Base-by-base conservation (phyloP, 2,329 filamentous ascomycete species). In the Pyricularia grisea region DNA sequence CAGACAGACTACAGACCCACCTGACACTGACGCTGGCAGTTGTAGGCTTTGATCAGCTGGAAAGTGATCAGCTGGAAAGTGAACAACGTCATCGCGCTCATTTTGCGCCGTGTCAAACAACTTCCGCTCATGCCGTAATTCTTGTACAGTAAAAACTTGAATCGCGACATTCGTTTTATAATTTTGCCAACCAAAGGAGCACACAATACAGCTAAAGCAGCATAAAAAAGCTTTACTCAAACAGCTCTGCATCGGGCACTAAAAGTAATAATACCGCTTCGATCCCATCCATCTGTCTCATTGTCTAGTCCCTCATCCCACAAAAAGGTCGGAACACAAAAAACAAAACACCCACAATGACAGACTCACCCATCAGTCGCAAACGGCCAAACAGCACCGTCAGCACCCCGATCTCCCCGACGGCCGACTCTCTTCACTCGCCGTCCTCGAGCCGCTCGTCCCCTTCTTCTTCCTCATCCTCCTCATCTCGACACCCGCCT, bases 401-500 rank as follows among this genome's bases (percentile, higher is more conserved):
- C 31, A 63, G 27, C 31, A 66, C 25, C 65, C 17, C 55, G 23
- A 50, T 27, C 68, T 63, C 61, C 3, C 12, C 64, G 31, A 27
- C 68, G 25, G 20, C 30, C 25, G n/a, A 36, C 58, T 64, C 27
- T 20, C 58, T 23, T 6, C 66, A 23, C 27, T 42, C 42, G 9
- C 55, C 66, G 33, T 30, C 70, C 9, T 27, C 72, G n/a, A 55
- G 71, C 42, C 67, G 70, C 58, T 69, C 72, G 50, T 66, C 31
- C n/a, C 17, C 67, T 66, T 42, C 69, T 27, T 6, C 69, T 68
- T 63, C 70, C 30, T 68, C 71, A 20, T 64, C 60, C 70, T 71
- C 67, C 82, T 83, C 71, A 82, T 78, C 73, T 79, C 81, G 61
- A 63, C 25, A 63, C 25, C 60, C 60, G 2, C 90, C 91, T 2